phyloP scores from a whole-genome alignment of 2,329 filamentous ascomycete genomes.

The Samsoniella hepiali region DNA sequence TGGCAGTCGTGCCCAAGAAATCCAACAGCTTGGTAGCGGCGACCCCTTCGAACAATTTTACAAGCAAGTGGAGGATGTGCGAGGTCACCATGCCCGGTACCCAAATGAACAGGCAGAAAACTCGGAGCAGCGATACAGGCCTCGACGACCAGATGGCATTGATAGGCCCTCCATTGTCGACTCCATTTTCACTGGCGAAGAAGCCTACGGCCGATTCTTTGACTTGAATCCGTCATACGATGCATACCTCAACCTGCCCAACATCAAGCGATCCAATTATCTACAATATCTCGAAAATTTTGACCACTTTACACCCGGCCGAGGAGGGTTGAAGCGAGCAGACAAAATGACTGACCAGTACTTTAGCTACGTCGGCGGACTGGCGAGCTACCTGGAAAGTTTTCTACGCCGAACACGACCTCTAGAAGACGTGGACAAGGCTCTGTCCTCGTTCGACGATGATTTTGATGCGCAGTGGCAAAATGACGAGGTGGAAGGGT shows the following conservation, averaged over 20 bases:
- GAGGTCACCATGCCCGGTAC: slow-evolving; percentile 84
- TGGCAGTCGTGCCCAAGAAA: slow-evolving; percentile 69
- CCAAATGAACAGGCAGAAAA: slow-evolving; percentile 95
- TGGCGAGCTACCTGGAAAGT: slow-evolving; percentile 79
- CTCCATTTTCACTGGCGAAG: slow-evolving; percentile 91
- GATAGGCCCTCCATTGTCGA: slow-evolving; percentile 72
- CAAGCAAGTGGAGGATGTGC: slow-evolving; percentile 75
- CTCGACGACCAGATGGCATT: slow-evolving; percentile 59
- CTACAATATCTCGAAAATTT: slow-evolving; percentile 91
- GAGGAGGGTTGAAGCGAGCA: slow-evolving; percentile 68
- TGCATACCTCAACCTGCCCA: slow-evolving; percentile 82
- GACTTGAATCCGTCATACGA: slow-evolving; percentile 84
- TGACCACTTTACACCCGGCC: slow-evolving; percentile 75
- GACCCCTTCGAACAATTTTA: slow-evolving; percentile 92
- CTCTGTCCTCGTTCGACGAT: slow-evolving; percentile 71
- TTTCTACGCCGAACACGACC: slow-evolving; percentile 85
- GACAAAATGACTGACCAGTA: slow-evolving; percentile 93
- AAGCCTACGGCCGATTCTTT: slow-evolving; percentile 79
- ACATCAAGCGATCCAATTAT: slow-evolving; percentile 81
- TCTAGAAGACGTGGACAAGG: slow-evolving; percentile 77
- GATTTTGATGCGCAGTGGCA: slow-evolving; percentile 86
- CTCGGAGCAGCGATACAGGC: slow-evolving; percentile 86
- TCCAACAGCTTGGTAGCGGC: slow-evolving; percentile 77
- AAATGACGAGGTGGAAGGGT: slow-evolving; percentile 73
- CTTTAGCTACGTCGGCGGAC: slow-evolving; percentile 78